phyloP scores from a whole-genome alignment of 1,284 basidiomycete species.

The Apiotrichum sp. region DNA sequence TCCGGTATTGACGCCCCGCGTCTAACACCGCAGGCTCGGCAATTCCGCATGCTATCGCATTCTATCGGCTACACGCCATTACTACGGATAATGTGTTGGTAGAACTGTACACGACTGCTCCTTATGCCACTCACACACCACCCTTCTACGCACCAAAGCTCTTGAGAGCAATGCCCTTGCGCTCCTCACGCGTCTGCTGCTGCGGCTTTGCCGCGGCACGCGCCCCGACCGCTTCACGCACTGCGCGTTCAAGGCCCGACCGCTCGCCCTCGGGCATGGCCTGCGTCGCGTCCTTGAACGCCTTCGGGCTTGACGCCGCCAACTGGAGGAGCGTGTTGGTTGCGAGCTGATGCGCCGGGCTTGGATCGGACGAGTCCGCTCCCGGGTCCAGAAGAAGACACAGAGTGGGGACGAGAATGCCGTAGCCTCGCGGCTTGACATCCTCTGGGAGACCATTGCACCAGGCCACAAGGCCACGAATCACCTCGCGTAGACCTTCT shows the following conservation, averaged over 20 bases:
- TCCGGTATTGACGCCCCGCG: too few relatives aligned
- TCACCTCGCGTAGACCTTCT: conserved; percentile 63
- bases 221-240: conserved; percentile 66
- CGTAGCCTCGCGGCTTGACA: conserved; percentile 63
- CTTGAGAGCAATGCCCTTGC: conserved; percentile 40
- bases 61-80: too few relatives aligned
- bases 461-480: conserved; percentile 70
- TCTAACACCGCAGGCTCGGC: too few relatives aligned
- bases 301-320: conserved; percentile 64
- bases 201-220: conserved; percentile 22
- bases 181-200: conserved; percentile 14
- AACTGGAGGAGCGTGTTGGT: conserved; percentile 70
- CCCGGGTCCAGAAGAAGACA: conserved; percentile 64
- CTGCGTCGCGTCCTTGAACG: conserved; percentile 80
- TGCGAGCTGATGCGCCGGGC: conserved; percentile 57
- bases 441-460: conserved; percentile 56
- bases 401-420: conserved; percentile 72
- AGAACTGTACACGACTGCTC: too few relatives aligned
- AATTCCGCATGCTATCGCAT: too few relatives aligned
- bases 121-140: too few relatives aligned
- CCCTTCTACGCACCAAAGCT: conserved; percentile 31
- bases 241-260: conserved; percentile 66
- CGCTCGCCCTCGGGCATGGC: conserved; percentile 59
- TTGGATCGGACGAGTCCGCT: conserved; percentile 46
- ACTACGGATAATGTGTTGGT: too few relatives aligned